These are phyloP conservation scores for Globisporangium emineosum DNA, from an alignment of 352 stramenopile genomes.

Conservation along the genomic window DNA sequence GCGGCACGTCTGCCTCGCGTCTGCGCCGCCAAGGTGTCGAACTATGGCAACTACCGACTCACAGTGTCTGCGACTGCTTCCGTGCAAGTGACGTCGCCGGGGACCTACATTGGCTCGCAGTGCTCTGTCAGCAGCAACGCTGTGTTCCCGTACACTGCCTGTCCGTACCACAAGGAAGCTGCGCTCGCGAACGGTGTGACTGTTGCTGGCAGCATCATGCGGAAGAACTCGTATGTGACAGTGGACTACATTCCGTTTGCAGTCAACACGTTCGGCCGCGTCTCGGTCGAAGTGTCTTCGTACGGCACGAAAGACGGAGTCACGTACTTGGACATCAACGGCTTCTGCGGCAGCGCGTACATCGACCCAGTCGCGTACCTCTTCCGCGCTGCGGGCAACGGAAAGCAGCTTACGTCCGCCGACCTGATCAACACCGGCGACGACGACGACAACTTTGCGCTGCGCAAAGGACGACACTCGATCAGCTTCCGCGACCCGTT, in stretches of 20 bases:
- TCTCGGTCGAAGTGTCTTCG: slow-evolving; percentile 58
- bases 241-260: slow-evolving; percentile 65
- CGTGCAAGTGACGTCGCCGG: slow-evolving; percentile 29
- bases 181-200: slow-evolving; percentile 26
- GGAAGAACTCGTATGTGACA: slow-evolving; percentile 32
- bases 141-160: slow-evolving; percentile 35
- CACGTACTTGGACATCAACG: slow-evolving; percentile 58
- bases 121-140: slow-evolving; percentile 28
- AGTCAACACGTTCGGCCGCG: slow-evolving; percentile 40
- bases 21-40: slow-evolving; percentile 46
- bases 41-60: slow-evolving; percentile 67
- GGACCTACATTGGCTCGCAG: slow-evolving; percentile 65
- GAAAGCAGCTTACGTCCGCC: slow-evolving; percentile 23
- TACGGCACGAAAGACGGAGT: slow-evolving; percentile 38
- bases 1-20: slow-evolving; percentile 35
- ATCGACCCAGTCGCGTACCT: slow-evolving; percentile 63
- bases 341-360: slow-evolving; percentile 57
- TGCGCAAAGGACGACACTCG: slow-evolving; percentile 40
- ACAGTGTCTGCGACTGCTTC: slow-evolving; percentile 39
- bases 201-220: slow-evolving; percentile 56
- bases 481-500: slow-evolving; percentile 77
- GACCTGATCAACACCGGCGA: slow-evolving; percentile 55
- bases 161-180: slow-evolving; percentile 56
- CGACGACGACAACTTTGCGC: slow-evolving; percentile 60
- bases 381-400: slow-evolving; percentile 32